A percentile compares a stretch with the other conserved stretches of the same genome.
Conservation (phyloP, 257 asterid species). For the Verbena officinalis region DNA sequence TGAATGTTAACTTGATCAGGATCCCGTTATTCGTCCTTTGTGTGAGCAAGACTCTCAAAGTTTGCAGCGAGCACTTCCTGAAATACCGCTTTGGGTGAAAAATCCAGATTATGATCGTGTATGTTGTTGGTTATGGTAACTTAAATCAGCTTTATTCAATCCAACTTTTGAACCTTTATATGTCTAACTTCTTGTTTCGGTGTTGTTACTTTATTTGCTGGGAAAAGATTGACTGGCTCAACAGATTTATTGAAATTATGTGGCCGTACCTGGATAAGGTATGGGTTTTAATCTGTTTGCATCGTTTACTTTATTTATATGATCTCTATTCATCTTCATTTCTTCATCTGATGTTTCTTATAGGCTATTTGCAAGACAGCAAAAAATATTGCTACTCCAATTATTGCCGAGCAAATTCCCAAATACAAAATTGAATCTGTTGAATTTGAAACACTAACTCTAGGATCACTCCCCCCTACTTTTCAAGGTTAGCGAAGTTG, state of each 20-base stretch:
- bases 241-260: too few relatives aligned
- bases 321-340: background rate
- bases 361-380: constrained; percentile 53
- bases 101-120: constrained; percentile 78
- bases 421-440: constrained; percentile 52
- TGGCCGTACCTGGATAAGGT: constrained; percentile 59
- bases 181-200: background rate
- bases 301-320: background rate
- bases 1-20: constrained; percentile 44
- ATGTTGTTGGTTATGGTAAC: constrained; percentile 28
- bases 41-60: constrained; percentile 51
- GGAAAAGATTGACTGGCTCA: constrained; percentile 68
- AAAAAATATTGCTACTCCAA: constrained; percentile 43
- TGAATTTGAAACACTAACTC: constrained; percentile 43
- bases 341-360: background rate
- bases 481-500: constrained; percentile 42
- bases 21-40: constrained; percentile 65
- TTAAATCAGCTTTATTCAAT: background rate
- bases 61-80: constrained; percentile 61
- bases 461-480: constrained; percentile 51
- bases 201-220: constrained; percentile 6
- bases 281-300: constrained; percentile 7
- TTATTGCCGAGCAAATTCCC: constrained; percentile 47
- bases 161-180: background rate
- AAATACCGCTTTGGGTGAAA: constrained; percentile 76